Percentiles rank a stretch among this genome's conserved stretches.
Evolutionary conservation across 2,329 filamentous ascomycete genomes (phyloP).

Genomic region (Ophiostoma fasciatum): DNA sequence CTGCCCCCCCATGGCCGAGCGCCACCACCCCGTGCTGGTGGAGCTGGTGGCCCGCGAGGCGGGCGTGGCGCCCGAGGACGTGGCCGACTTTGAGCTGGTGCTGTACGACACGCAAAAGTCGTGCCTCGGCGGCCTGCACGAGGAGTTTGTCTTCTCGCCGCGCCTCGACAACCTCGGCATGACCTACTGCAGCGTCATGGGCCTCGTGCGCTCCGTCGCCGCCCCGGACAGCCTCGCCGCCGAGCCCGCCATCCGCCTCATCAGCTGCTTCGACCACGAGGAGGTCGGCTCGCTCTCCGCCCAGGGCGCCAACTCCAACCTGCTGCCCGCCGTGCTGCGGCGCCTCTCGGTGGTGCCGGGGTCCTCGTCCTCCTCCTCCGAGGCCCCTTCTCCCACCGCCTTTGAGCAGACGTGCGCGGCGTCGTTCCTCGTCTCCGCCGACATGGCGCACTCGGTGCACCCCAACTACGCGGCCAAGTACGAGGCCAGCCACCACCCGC

Average conservation of each 20-base stretch:
- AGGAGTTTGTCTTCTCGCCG: constrained; percentile 94
- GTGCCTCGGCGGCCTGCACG: constrained; percentile 73
- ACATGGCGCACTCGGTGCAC: constrained; percentile 95
- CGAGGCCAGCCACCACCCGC: constrained; percentile 76
- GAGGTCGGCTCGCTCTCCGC: constrained; percentile 89
- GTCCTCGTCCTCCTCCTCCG: constrained; percentile 25
- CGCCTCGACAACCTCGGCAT: constrained; percentile 91
- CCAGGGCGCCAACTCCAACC: constrained; percentile 85
- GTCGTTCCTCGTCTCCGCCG: constrained; percentile 87
- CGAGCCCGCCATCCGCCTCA: constrained; percentile 60
- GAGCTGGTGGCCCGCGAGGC: constrained; percentile 73
- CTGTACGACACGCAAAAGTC: constrained; percentile 92
- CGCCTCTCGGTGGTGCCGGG: constrained; percentile 69
- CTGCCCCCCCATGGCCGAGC: constrained; percentile 50
- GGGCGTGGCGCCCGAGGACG: constrained; percentile 50
- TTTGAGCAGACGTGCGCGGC: constrained; percentile 86
- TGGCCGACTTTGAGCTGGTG: constrained; percentile 92
- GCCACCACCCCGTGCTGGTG: constrained; percentile 80
- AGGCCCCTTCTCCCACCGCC: constrained; percentile 58
- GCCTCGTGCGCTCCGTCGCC: constrained; percentile 65
- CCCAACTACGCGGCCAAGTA: constrained; percentile 92
- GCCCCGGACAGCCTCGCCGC: constrained; percentile 52
- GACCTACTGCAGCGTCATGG: constrained; percentile 83
- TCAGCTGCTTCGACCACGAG: constrained; percentile 93
- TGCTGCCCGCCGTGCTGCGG: constrained; percentile 73